Evolutionary conservation across 495 filamentous ascomycete genomes (phyloP).

Genomic region (Elasticomyces elasticus): DNA sequence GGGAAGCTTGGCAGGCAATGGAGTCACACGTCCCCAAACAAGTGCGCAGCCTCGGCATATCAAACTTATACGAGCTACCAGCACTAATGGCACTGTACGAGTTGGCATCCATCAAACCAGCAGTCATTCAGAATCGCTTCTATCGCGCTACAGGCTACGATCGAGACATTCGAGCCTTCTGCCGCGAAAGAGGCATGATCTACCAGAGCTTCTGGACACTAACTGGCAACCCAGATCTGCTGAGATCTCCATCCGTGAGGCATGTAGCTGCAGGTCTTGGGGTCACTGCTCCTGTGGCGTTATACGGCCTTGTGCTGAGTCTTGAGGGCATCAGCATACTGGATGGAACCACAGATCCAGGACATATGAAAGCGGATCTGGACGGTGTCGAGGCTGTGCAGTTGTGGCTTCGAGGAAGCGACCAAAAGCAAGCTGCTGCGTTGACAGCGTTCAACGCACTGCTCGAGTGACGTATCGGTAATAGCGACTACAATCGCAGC

Average conservation of each 20-base stretch:
- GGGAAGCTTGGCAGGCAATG: slow-evolving; percentile 54
- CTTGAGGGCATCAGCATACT: slow-evolving; percentile 50
- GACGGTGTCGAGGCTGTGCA: slow-evolving; percentile 43
- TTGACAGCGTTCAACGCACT: background rate
- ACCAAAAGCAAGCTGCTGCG: background rate
- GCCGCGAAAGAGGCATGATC: slow-evolving; percentile 45
- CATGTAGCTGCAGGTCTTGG: slow-evolving; percentile 38
- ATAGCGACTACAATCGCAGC: too few species aligned
- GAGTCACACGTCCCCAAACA: slow-evolving; percentile 53
- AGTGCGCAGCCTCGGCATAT: slow-evolving; percentile 62
- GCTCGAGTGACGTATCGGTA: background rate
- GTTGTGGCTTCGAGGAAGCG: background rate
- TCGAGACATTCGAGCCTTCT: slow-evolving; percentile 49
- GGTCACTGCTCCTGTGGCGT: slow-evolving; percentile 44
- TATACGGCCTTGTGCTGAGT: slow-evolving; percentile 59
- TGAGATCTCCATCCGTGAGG: slow-evolving; percentile 42
- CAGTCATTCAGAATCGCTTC: slow-evolving; percentile 71
- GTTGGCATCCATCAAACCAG: slow-evolving; percentile 41
- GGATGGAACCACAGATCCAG: slow-evolving; percentile 35
- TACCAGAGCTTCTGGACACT: slow-evolving; percentile 79
- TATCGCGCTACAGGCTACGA: slow-evolving; percentile 53
- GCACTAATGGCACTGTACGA: slow-evolving; percentile 44
- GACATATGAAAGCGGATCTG: slow-evolving; percentile 58
- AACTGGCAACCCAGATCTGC: slow-evolving; percentile 56
- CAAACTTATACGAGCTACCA: slow-evolving; percentile 47